Evolutionary conservation across 2,329 filamentous ascomycete species (phyloP), one percentile per base, ranked within the genome.

Genomic region (Verruconis gallopava): DNA sequence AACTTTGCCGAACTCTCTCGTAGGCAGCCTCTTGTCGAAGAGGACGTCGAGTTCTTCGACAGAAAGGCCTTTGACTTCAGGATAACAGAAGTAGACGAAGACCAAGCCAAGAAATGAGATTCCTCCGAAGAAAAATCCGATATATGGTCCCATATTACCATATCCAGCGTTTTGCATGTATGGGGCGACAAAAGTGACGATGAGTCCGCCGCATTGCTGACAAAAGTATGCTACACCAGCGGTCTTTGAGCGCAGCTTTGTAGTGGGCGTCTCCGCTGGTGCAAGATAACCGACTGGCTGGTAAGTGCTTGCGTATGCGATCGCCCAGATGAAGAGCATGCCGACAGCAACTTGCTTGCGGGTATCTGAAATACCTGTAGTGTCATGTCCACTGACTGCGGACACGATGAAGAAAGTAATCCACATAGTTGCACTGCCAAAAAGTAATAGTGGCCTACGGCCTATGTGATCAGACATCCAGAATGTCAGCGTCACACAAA

Each of bases 81-180:
- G 37, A 17, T 22, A 30, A 18, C 21, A 39, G 21, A 39, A 28
- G 37, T 39, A 39, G 21, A 39, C 37, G 19, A 39, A 39, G 19
- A 39, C 4, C 4, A 39, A 13, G 12, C 21, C 37, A 17, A 39
- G 21, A 17, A 39, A 39, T 3, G 21, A 39, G 21, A 39, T 22
- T 5, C 18, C 19, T n/a, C 37, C 37, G n/a, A 39, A 39, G n/a
- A 30, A 39, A 22, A 39, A 39, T n/a, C 37, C 37, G 17, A 39
- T 39, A 12, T 39, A 39, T 14, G 37, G 37, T 13, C 37, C 37
- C 37, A 39, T 39, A 14, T 39, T 28, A 21, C 37, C 37, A 18
- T 39, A 39, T 5, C 37, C 37, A 21, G 11, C 3, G 13, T 39
- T 39, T 17, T 39, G 37, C 37, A 39, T 39, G 21, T 39, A 39